Percentiles rank a stretch among this genome's conserved stretches.
Evolutionary conservation across 805 yeast species (phyloP).

Genomic region (Geotrichum ghanense): DNA sequence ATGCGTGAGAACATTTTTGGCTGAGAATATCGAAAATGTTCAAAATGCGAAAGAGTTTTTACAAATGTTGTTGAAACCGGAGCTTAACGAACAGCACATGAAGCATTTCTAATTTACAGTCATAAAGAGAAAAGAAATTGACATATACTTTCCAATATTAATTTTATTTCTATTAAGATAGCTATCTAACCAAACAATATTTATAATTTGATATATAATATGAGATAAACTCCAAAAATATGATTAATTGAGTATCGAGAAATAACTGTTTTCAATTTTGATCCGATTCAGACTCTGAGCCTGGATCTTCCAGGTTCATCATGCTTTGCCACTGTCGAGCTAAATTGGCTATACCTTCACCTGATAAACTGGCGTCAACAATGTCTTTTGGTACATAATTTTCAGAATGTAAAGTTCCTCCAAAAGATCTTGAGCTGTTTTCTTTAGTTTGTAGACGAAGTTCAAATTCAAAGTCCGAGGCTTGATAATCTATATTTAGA

Average conservation of each 20-base stretch:
- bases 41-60: background rate
- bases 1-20: background rate
- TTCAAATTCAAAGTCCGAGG: slow-evolving; percentile 22
- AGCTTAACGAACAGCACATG: too few species aligned
- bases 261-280: background rate
- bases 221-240: too few species aligned
- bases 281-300: background rate
- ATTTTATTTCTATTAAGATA: too few species aligned
- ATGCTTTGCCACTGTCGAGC: slow-evolving; percentile 48
- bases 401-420: slow-evolving; percentile 74
- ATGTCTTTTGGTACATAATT: slow-evolving; percentile 88
- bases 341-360: slow-evolving; percentile 58
- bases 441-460: slow-evolving; percentile 58
- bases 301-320: slow-evolving; percentile 4
- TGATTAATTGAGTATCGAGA: too few species aligned
- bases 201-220: too few species aligned
- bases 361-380: slow-evolving; percentile 67
- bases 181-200: too few species aligned
- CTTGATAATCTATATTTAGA: slow-evolving; percentile 20
- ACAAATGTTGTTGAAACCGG: background rate
- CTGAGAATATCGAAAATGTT: background rate
- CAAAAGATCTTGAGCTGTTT: slow-evolving; percentile 59
- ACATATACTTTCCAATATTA: too few species aligned
- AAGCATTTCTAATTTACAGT: too few species aligned
- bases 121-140: too few species aligned